phyloP scores from a whole-genome alignment of 78 protist species.

The Emiliania huxleyi region DNA sequence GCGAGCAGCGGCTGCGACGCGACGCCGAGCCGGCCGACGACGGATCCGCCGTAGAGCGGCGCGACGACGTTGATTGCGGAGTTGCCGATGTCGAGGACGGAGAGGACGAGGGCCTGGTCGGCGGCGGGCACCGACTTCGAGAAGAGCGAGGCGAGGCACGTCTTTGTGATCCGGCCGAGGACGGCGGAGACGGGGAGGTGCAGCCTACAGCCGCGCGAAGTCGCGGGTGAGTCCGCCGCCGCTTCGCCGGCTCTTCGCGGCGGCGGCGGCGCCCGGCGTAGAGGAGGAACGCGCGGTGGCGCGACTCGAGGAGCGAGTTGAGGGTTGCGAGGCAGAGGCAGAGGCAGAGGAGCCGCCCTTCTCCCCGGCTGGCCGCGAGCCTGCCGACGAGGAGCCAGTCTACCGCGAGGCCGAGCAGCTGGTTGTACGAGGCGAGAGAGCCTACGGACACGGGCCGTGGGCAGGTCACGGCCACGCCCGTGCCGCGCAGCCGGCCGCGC shows the following conservation, averaged over 20 bases:
- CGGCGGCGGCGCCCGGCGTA: too few relatives aligned
- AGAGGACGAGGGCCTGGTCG: background rate
- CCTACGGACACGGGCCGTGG: too few relatives aligned
- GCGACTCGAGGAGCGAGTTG: background rate
- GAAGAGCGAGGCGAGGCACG: background rate
- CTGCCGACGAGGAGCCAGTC: background rate
- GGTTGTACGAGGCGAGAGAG: background rate
- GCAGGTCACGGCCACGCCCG: too few relatives aligned
- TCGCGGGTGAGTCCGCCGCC: too few relatives aligned
- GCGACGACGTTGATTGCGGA: background rate
- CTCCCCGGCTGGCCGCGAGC: background rate
- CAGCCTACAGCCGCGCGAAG: too few relatives aligned
- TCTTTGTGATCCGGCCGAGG: background rate
- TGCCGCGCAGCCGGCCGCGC: too few relatives aligned
- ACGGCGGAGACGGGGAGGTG: background rate
- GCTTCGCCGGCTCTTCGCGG: too few relatives aligned
- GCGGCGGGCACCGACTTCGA: background rate
- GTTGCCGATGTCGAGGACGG: background rate
- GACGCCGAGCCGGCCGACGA: background rate
- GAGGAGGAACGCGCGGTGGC: too few relatives aligned
- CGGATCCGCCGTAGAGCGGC: background rate
- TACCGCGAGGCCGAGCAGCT: background rate
- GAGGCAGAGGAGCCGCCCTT: background rate
- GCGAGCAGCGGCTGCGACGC: background rate
- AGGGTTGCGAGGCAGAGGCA: background rate